phyloP scores from a whole-genome alignment of 371 early-diverging fungal species.

The Syncephalastrum sp. region DNA sequence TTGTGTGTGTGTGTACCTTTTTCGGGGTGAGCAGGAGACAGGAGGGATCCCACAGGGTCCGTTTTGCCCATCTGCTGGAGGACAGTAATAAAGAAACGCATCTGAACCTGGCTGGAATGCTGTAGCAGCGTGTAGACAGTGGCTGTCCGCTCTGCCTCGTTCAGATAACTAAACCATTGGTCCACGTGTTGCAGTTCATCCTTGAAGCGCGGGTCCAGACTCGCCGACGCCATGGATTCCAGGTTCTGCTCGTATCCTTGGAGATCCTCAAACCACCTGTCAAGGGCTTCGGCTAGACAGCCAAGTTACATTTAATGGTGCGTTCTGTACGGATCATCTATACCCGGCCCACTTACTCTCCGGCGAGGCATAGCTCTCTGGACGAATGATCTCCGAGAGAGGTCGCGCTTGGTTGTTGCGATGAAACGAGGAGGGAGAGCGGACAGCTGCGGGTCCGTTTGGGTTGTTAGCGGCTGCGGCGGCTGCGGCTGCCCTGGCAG shows the following conservation, averaged over 20 bases:
- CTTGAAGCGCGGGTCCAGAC: constrained; percentile 62
- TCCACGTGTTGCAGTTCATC: constrained; percentile 89
- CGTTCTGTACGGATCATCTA: no score
- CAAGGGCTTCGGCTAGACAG: constrained; percentile 71
- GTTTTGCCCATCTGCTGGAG: constrained; percentile 86
- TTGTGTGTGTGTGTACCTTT: constrained; percentile 34
- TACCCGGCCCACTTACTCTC: constrained; percentile 25
- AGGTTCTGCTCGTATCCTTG: constrained; percentile 87
- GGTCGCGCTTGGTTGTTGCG: constrained; percentile 29
- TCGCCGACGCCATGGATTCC: constrained; percentile 92
- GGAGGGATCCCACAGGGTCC: constrained; percentile 56
- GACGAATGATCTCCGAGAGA: constrained; percentile 40
- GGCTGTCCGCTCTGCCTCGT: constrained; percentile 90
- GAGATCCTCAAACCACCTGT: constrained; percentile 90
- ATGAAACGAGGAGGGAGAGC: constrained; percentile 10
- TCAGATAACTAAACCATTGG: constrained; percentile 90
- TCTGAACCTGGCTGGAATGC: constrained; percentile 86
- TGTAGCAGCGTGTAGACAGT: constrained; percentile 88
- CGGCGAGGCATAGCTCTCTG: constrained; percentile 34
- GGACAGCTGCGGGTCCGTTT: neutral
- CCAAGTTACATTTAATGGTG: no score
- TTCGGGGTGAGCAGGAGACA: constrained; percentile 53
- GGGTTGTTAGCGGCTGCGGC: neutral
- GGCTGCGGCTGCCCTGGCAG: neutral
- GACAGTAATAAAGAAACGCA: constrained; percentile 89